These are phyloP conservation scores for Panicum miliaceum DNA, from an alignment of 176 grass and related monocot species.

Conservation along the genomic window DNA sequence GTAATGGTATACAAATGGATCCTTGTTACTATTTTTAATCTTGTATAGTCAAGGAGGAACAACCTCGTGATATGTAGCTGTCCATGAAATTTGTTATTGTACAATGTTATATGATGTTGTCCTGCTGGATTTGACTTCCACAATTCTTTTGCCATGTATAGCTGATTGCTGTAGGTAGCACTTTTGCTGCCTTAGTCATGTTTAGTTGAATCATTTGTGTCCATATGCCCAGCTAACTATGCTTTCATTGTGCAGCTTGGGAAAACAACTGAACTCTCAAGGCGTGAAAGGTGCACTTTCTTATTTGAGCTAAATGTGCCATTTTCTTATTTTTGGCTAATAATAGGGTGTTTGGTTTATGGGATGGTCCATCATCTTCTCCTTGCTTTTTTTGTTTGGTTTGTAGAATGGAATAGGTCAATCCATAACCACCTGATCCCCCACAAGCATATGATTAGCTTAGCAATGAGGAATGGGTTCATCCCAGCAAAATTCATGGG, in stretches of 20 bases:
- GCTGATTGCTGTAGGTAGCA: neutral
- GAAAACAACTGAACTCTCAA: constrained; percentile 90
- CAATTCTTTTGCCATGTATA: neutral
- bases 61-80: neutral
- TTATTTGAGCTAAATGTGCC: neutral
- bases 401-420: no score
- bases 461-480: no score
- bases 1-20: neutral
- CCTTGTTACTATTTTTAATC: neutral
- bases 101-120: neutral
- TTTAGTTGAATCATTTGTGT: constrained; percentile 32
- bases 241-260: constrained; percentile 57
- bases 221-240: constrained; percentile 39
- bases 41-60: neutral
- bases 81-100: neutral
- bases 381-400: no score
- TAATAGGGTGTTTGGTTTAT: no score
- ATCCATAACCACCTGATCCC: no score
- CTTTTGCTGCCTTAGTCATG: neutral
- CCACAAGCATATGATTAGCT: no score
- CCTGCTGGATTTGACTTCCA: neutral
- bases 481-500: no score
- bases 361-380: no score
- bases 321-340: constrained; percentile 2
- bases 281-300: constrained; percentile 82